A percentile compares a stretch with the other conserved stretches of the same genome.
Conservation (phyloP, 768 basidiomycete genomes). For the Tricholoma bakamatsutake region DNA sequence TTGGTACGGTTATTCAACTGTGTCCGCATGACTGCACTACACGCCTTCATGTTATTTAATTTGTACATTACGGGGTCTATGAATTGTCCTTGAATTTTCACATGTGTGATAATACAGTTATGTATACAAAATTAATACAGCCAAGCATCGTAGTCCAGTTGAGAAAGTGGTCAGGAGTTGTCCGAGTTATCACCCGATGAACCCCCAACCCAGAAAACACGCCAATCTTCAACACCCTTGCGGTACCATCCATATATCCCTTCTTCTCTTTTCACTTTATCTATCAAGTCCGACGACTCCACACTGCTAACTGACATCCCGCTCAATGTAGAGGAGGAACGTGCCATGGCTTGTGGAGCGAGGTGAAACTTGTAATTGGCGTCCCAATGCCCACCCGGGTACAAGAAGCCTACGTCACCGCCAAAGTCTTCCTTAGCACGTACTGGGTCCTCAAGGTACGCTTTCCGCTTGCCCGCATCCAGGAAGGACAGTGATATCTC, state of each 20-base stretch:
- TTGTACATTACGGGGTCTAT: background rate
- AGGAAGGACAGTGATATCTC: conserved; percentile 56
- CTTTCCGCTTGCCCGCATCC: conserved; percentile 42
- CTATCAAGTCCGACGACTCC: conserved; percentile 45
- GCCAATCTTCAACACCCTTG: conserved; percentile 69
- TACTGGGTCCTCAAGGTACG: conserved; percentile 37
- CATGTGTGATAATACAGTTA: conserved; percentile 1
- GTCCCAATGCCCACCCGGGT: conserved; percentile 48
- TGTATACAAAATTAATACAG: background rate
- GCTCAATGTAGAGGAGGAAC: conserved; percentile 41
- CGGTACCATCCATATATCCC: conserved; percentile 78
- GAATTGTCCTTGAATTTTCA: background rate
- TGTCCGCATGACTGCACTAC: background rate
- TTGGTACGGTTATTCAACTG: background rate
- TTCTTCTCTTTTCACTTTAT: conserved; percentile 43
- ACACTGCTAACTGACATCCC: conserved; percentile 41
- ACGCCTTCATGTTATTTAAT: background rate
- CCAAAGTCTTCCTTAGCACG: conserved; percentile 61
- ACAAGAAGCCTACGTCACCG: conserved; percentile 55
- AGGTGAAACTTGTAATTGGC: conserved; percentile 29
- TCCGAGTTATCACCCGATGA: conserved; percentile 24
- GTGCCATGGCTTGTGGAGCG: conserved; percentile 23
- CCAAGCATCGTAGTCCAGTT: background rate
- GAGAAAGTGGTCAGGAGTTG: background rate
- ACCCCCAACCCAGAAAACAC: conserved; percentile 81